phyloP scores from a whole-genome alignment of 2,329 filamentous ascomycete species.

The Penicillium sclerotiorum region DNA sequence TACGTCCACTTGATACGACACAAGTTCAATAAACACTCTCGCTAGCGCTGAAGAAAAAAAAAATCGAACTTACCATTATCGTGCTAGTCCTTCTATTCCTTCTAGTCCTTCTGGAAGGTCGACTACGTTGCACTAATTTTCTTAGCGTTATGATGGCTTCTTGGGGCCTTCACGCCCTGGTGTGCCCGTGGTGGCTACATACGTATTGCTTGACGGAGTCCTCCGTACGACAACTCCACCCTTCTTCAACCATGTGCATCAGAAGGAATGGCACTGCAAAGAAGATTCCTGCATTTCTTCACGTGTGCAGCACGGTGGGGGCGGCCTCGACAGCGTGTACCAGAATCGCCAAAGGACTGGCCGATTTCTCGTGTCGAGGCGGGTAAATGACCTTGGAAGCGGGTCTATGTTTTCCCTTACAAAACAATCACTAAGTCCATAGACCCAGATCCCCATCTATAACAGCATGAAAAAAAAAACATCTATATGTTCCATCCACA shows the following conservation, averaged over 20 bases:
- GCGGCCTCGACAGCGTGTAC: slow-evolving; percentile 5
- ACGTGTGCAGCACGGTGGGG: slow-evolving; percentile 9
- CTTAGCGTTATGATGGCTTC: too few relatives aligned
- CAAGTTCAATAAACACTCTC: neutral
- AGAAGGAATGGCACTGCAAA: neutral
- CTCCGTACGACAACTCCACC: neutral
- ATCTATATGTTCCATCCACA: neutral
- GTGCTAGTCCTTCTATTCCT: neutral
- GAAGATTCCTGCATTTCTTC: neutral
- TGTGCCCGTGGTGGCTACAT: too few relatives aligned
- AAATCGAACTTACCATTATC: too few relatives aligned
- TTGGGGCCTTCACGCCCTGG: too few relatives aligned
- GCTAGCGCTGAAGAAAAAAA: slow-evolving; percentile 2
- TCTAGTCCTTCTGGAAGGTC: neutral
- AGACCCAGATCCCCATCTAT: neutral
- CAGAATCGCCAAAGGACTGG: neutral
- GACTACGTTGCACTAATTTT: neutral
- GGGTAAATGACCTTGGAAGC: neutral
- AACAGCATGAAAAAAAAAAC: neutral
- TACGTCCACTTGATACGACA: neutral
- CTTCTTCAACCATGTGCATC: too few relatives aligned
- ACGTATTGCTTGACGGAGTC: neutral
- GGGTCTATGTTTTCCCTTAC: neutral
- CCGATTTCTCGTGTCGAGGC: slow-evolving; percentile 1
- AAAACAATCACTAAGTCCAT: too few relatives aligned